These are phyloP conservation scores for Fusarium subglutinans DNA, from an alignment of 2,329 filamentous ascomycete genomes.

Conservation along the genomic window DNA sequence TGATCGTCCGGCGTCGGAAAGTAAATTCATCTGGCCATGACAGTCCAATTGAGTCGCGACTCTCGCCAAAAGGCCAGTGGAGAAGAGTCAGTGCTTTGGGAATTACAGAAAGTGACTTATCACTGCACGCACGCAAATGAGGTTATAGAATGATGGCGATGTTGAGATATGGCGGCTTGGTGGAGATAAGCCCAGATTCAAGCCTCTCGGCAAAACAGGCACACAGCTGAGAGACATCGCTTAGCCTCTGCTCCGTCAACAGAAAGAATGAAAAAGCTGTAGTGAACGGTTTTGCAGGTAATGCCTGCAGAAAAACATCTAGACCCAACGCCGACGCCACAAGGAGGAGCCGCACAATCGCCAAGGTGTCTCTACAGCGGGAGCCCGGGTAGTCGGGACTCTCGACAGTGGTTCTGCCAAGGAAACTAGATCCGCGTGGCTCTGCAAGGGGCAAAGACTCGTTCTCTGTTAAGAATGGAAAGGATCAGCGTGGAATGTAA, in stretches of 20 bases:
- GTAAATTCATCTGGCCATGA: not conserved
- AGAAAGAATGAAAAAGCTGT: not conserved
- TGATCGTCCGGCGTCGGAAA: not conserved
- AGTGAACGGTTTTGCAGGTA: not conserved
- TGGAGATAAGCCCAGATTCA: not conserved
- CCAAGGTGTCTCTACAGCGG: not conserved
- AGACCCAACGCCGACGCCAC: not conserved
- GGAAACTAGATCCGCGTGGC: not conserved
- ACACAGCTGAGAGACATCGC: not conserved
- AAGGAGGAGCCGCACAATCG: not conserved
- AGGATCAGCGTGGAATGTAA: slow-evolving; percentile 2
- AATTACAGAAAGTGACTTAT: not conserved
- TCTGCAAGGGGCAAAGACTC: not conserved
- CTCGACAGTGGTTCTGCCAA: not conserved
- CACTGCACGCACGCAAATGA: not conserved
- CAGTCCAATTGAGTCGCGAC: not conserved
- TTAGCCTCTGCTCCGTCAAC: not conserved
- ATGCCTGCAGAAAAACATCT: not conserved
- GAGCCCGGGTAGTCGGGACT: not conserved
- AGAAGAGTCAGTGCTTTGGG: no score
- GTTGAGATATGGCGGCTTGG: not conserved
- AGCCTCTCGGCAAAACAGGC: not conserved
- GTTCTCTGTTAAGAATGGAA: not conserved
- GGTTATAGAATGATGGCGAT: not conserved
- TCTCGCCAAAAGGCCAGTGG: no score